Base-by-base conservation (phyloP, 2,329 filamentous ascomycete species). In the Aspergillus vadensis region DNA sequence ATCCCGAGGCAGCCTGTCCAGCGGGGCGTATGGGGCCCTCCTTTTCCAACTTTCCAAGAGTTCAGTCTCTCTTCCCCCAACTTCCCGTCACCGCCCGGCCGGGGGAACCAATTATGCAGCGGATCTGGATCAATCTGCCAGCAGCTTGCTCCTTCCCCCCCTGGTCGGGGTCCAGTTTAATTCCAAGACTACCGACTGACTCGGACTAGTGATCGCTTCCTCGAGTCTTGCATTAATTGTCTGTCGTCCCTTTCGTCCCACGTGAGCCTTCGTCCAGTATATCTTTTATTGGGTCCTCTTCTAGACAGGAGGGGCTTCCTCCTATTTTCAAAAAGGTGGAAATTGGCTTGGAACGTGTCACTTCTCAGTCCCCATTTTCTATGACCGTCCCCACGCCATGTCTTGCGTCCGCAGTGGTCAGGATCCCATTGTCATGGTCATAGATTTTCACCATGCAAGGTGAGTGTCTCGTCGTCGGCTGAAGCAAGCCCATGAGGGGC, bases 381-480 rank as follows among this genome's bases (percentile, higher is more conserved):
- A 63, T 66, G 54, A 52, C 23, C 53, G 61, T 49, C 58, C 21
- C 65, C 53, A 57, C 65, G 62, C 62, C 60, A 75, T 76, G 70
- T 69, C 74, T 66, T 57, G 52, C 60, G 50, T 63, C 54, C 67
- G 57, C 59, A 70, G 89, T 88, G 73, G 79, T 81, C 74, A 77
- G 69, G 70, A 75, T 59, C 90, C 91, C 48, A 82, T 93, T 72
- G 89, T 94, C 52, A 87, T 88, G 65, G 89, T 94, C 61, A 90
- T 94, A 69, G 91, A 90, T 75, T 94, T 94, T 74, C 90, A 94
- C 77, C 91, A 94, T 82, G 90, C 90, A 62, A 75, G 79, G 79
- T 81, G 65, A 70, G 77, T 49, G 32, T 14, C 32, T 36, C n/a
- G 25, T 49, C 15, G 47, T 50, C 47, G 15, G 14, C 8, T 10